A percentile compares a stretch with the other conserved stretches of the same genome.
Evolutionary conservation across 1,284 basidiomycete genomes (phyloP).

Genomic region (Papiliotrema fonsecae): DNA sequence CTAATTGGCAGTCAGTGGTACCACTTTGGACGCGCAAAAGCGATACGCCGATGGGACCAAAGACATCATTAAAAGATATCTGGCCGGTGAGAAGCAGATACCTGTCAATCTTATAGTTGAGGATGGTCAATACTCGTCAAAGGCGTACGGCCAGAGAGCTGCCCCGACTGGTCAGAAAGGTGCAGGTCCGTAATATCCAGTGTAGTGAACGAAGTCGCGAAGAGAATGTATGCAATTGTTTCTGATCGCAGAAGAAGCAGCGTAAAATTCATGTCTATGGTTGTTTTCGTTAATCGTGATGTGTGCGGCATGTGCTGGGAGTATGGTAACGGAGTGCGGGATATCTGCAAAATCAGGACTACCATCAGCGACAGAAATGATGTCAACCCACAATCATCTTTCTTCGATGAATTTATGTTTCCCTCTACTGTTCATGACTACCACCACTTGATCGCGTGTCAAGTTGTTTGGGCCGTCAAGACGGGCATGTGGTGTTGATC

Average conservation of each 20-base stretch:
- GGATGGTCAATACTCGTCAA: slow-evolving; percentile 51
- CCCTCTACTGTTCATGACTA: slow-evolving; percentile 46
- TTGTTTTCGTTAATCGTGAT: no score
- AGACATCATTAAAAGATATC: slow-evolving; percentile 75
- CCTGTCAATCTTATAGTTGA: slow-evolving; percentile 77
- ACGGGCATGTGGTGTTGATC: slow-evolving; percentile 8
- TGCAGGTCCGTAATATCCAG: not conserved
- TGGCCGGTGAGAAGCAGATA: slow-evolving; percentile 63
- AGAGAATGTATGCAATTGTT: not conserved
- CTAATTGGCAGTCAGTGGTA: slow-evolving; percentile 53
- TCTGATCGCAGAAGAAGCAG: not conserved
- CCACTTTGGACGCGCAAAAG: slow-evolving; percentile 84
- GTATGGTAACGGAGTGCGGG: no score
- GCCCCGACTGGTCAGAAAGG: slow-evolving; percentile 8
- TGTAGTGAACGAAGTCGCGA: not conserved
- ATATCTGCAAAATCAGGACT: no score
- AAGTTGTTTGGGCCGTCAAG: slow-evolving; percentile 12
- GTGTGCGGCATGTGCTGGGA: no score
- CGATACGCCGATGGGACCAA: slow-evolving; percentile 79
- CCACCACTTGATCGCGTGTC: slow-evolving; percentile 32
- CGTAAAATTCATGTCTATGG: no score
- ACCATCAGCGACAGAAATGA: no score
- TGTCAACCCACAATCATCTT: no score
- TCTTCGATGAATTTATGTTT: slow-evolving; percentile 44
- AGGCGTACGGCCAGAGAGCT: slow-evolving; percentile 44